phyloP scores from a whole-genome alignment of 129 eudicot genomes.

The Flaveria bidentis region DNA sequence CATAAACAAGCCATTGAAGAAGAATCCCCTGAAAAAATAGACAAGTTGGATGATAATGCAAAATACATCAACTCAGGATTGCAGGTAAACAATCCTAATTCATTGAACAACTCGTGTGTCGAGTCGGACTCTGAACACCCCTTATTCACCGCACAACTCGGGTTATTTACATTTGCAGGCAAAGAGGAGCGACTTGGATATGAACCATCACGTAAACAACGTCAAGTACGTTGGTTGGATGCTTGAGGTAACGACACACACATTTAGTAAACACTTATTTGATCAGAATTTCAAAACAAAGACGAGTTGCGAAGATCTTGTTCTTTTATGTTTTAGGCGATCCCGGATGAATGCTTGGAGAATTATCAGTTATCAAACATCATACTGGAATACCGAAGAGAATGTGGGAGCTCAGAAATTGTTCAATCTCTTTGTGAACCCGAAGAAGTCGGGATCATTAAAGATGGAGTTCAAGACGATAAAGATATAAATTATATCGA shows the following conservation, averaged over 20 bases:
- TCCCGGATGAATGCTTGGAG: conserved; percentile 64
- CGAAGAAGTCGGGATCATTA: conserved; percentile 37
- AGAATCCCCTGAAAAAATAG: conserved; percentile 52
- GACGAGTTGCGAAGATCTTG: not conserved
- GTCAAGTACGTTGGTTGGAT: conserved; percentile 90
- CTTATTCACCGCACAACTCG: not conserved
- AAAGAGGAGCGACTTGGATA: conserved; percentile 86
- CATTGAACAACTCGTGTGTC: no score
- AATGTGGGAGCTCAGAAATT: conserved; percentile 74
- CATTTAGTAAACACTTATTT: not conserved
- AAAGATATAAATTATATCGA: conserved; percentile 22
- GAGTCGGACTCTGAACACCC: not conserved
- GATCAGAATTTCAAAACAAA: not conserved
- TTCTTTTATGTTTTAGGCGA: conserved; percentile 44
- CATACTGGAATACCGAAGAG: conserved; percentile 71
- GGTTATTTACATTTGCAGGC: conserved; percentile 45
- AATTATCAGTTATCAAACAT: conserved; percentile 58
- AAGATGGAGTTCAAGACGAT: conserved; percentile 40
- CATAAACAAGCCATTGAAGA: conserved; percentile 60
- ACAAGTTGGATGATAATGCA: conserved; percentile 63
- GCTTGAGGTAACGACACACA: conserved; percentile 70
- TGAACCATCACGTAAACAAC: conserved; percentile 91
- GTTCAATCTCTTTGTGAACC: conserved; percentile 82
- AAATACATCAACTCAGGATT: conserved; percentile 52
- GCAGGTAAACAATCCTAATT: conserved; percentile 43